Conservation (phyloP, 805 yeast genomes). For the Cyberlindnera japonica region DNA sequence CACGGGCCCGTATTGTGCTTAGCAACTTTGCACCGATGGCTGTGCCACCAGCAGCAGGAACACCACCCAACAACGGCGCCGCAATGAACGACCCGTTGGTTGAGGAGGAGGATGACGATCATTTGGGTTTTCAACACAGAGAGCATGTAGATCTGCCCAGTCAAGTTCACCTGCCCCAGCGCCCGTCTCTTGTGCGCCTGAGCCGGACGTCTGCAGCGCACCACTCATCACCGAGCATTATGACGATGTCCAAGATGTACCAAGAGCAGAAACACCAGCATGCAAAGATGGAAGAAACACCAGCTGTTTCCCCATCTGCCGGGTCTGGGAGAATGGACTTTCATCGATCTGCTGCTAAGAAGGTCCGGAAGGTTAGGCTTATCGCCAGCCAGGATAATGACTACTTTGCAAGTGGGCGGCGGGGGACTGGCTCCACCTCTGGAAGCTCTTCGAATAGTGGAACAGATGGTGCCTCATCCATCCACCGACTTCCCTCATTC, state of each 20-base stretch:
- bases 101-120: too few species aligned
- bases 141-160: too few species aligned
- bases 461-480: conserved; percentile 4
- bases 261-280: conserved; percentile 17
- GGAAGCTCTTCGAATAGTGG: conserved; percentile 4
- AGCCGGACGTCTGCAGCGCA: conserved; percentile 8
- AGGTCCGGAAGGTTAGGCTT: conserved; percentile 24
- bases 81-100: too few species aligned
- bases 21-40: too few species aligned
- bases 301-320: too few species aligned
- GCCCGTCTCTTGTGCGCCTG: conserved; percentile 10
- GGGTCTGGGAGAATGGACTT: too few species aligned
- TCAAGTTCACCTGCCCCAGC: background rate
- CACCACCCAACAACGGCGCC: too few species aligned
- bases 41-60: too few species aligned
- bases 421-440: background rate
- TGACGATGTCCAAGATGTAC: conserved; percentile 26
- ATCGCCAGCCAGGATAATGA: conserved; percentile 19
- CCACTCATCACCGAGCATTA: conserved; percentile 24
- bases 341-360: too few species aligned
- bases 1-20: too few species aligned
- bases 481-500: conserved; percentile 23
- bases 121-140: too few species aligned
- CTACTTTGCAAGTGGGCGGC: conserved; percentile 8
- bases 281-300: too few species aligned